These are phyloP conservation scores for Alternaria sp. DNA, from an alignment of 2,329 filamentous ascomycete genomes.

Conservation along the genomic window DNA sequence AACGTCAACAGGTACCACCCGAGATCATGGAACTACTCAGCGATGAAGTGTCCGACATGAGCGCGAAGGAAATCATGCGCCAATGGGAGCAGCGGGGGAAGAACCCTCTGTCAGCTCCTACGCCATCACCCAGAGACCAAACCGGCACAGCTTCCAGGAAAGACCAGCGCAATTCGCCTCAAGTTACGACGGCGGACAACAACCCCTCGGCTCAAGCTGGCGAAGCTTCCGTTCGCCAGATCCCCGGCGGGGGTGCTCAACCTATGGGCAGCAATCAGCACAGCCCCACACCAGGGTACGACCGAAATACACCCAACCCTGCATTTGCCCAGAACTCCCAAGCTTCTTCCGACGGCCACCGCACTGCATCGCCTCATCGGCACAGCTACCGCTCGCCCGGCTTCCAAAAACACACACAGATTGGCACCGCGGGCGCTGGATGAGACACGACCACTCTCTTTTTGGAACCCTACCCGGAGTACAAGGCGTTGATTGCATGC, in stretches of 20 bases:
- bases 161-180: conserved; percentile 56
- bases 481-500: conserved; percentile 24
- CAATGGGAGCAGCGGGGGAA: conserved; percentile 84
- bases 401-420: conserved; percentile 44
- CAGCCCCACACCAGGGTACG: conserved; percentile 37
- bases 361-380: conserved; percentile 46
- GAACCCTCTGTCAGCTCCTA: conserved; percentile 63
- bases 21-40: conserved; percentile 86
- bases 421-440: conserved; percentile 46
- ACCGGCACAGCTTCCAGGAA: conserved; percentile 60
- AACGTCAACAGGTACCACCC: conserved; percentile 76
- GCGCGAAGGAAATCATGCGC: conserved; percentile 95
- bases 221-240: conserved; percentile 81
- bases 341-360: conserved; percentile 42
- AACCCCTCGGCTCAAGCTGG: conserved; percentile 84
- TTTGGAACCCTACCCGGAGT: conserved; percentile 31
- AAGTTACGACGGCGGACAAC: conserved; percentile 79
- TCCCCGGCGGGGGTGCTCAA: conserved; percentile 51
- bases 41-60: conserved; percentile 86
- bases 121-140: conserved; percentile 45
- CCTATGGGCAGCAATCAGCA: conserved; percentile 29
- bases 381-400: conserved; percentile 48
- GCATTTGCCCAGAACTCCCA: conserved; percentile 43
- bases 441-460: conserved; percentile 19
- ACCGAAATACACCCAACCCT: conserved; percentile 42